Evolutionary conservation across 1,284 basidiomycete species (phyloP), one percentile per base, ranked within the genome.

Genomic region (Flammula alnicola): DNA sequence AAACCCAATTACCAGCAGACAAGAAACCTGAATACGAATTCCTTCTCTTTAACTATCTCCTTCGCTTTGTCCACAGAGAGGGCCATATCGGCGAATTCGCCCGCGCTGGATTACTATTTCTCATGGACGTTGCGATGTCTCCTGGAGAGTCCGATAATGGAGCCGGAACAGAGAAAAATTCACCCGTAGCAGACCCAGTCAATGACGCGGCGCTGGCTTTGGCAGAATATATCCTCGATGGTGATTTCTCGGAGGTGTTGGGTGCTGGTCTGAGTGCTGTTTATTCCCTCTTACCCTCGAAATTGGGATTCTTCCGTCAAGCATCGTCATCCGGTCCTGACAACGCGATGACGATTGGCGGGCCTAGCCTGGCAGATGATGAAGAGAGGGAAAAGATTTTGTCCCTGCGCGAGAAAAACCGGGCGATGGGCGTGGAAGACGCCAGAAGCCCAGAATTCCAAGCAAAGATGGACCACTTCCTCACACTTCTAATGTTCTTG

Each of bases 231-330:
- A 92, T 98, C 42, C 80, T 97, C 12, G 92, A 97, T 62, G 94
- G 95, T 6, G 95, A 98, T 71, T 97, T 98, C 68, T 92, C 94
- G 12, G 95, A 98, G 54, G 95, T 99, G 1, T 81, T 99, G 39
- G 94, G 90, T 4, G 97, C 96, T 4, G 94, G 95, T 11, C 70
- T 99, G 8, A 91, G 94, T 1, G 96, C 96, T 0, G 90, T 96
- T 1, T 98, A 96, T 65, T 97, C 95, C 1, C 70, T 95, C 1
- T 74, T 98, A 12, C 95, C 97, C 0, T 85, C 86, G 12, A 98
- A 96, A 68, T 77, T 98, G 30, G 84, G 84, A 37, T 82, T 92
- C 50, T 72, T 77, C 43, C 73, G 79, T 4, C 75, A 77, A 3
- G 62, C 69, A 5, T 66, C 70, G 3, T 62, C 77, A 12, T 76